phyloP scores from a whole-genome alignment of 108 stramenopile species.

The Craspedostauros australis region DNA sequence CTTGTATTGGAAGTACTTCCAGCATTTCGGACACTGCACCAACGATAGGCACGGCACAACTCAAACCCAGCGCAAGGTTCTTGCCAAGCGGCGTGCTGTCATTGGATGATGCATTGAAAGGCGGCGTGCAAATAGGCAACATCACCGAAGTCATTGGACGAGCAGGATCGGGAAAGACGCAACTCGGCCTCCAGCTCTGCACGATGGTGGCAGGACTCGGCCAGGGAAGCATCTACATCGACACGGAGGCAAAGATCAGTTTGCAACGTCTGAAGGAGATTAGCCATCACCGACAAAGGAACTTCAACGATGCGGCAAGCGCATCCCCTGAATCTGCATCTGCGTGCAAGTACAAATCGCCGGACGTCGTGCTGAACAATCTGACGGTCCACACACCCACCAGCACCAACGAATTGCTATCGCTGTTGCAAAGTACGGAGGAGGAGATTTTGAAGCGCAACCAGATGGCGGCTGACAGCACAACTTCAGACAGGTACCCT shows the following conservation, averaged over 20 bases:
- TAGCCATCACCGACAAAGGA: constrained; percentile 7
- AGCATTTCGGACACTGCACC: not conserved
- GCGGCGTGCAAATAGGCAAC: constrained; percentile 59
- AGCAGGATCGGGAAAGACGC: constrained; percentile 78
- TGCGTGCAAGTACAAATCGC: constrained; percentile 3
- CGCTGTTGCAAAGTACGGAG: constrained; percentile 30
- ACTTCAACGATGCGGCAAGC: not conserved
- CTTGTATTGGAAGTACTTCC: not conserved
- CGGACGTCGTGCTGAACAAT: constrained; percentile 48
- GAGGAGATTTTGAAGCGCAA: constrained; percentile 64
- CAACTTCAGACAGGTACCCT: constrained; percentile 28
- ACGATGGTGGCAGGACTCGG: constrained; percentile 49
- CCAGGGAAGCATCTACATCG: constrained; percentile 68
- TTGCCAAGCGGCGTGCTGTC: constrained; percentile 51
- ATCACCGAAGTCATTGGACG: constrained; percentile 71
- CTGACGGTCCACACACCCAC: constrained; percentile 52
- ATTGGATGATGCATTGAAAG: constrained; percentile 39
- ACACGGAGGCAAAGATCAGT: constrained; percentile 76
- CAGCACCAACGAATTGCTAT: constrained; percentile 49
- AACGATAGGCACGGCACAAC: no score
- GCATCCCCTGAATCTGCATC: not conserved
- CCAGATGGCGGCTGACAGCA: constrained; percentile 1
- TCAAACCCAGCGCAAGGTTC: constrained; percentile 12
- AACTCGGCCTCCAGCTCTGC: constrained; percentile 66
- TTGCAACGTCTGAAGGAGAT: constrained; percentile 61